These are phyloP conservation scores for Aspergillus leporis DNA, from an alignment of 495 filamentous ascomycete genomes.

Conservation along the genomic window DNA sequence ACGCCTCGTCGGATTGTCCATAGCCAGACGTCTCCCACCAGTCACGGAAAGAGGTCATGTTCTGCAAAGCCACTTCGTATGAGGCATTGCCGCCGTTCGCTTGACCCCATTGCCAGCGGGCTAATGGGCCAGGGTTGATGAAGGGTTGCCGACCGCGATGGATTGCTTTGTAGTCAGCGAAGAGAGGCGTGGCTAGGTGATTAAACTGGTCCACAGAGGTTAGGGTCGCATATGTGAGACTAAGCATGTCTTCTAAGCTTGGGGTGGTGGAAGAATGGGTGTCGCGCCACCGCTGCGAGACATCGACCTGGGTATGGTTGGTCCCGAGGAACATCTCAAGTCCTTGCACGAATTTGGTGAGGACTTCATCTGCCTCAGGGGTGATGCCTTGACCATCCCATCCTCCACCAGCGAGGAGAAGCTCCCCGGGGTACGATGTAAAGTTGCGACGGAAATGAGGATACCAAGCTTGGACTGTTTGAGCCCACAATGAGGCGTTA, in stretches of 20 bases:
- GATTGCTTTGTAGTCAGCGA: slow-evolving; percentile 49
- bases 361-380: slow-evolving; percentile 27
- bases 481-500: slow-evolving; percentile 47
- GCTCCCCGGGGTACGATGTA: slow-evolving; percentile 27
- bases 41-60: slow-evolving; percentile 51
- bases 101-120: slow-evolving; percentile 58
- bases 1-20: slow-evolving; percentile 33
- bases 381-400: slow-evolving; percentile 10
- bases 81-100: slow-evolving; percentile 35
- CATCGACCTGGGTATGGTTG: slow-evolving; percentile 34
- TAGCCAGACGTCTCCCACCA: slow-evolving; percentile 55
- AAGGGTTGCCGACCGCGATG: slow-evolving; percentile 52
- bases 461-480: slow-evolving; percentile 47
- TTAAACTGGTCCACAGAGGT: slow-evolving; percentile 53
- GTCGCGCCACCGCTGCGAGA: slow-evolving; percentile 38
- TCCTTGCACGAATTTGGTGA: slow-evolving; percentile 41
- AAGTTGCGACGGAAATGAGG: slow-evolving; percentile 33
- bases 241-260: slow-evolving; percentile 31
- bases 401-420: slow-evolving; percentile 14
- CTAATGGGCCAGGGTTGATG: slow-evolving; percentile 54
- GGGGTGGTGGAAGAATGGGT: slow-evolving; percentile 36
- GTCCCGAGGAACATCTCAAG: slow-evolving; percentile 42
- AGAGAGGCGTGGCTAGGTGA: slow-evolving; percentile 51
- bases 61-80: slow-evolving; percentile 35
- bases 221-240: slow-evolving; percentile 45